phyloP scores from a whole-genome alignment of 768 basidiomycete species.

The Phaeotremella skinneri region DNA sequence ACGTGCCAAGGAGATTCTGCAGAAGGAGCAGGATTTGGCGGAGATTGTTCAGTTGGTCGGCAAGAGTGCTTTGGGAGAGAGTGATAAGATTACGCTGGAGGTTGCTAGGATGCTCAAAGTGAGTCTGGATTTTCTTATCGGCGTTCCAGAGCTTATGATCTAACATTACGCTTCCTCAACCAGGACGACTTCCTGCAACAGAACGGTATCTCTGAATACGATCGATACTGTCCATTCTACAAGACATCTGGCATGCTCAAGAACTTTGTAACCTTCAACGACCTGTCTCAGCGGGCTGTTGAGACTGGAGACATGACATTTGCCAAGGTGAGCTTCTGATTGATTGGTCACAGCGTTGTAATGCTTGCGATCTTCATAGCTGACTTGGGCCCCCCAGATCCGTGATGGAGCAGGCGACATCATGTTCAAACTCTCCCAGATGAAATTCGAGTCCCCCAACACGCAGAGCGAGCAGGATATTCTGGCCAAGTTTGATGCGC shows the following conservation, averaged over 20 bases:
- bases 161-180: constrained; percentile 11
- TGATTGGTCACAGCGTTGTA: background rate
- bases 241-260: constrained; percentile 94
- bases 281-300: constrained; percentile 81
- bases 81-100: constrained; percentile 96
- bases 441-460: constrained; percentile 95
- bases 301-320: constrained; percentile 64
- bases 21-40: constrained; percentile 97
- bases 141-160: constrained; percentile 4
- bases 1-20: constrained; percentile 91
- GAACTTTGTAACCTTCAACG: constrained; percentile 92
- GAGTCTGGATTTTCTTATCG: constrained; percentile 63
- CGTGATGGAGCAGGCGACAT: constrained; percentile 81
- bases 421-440: constrained; percentile 96
- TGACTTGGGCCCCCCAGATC: constrained; percentile 60
- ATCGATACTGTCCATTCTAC: constrained; percentile 97
- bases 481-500: constrained; percentile 72
- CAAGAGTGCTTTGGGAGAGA: constrained; percentile 94
- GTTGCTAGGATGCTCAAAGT: constrained; percentile 91
- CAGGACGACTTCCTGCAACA: constrained; percentile 63
- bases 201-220: constrained; percentile 98
- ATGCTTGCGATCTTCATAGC: background rate
- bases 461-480: constrained; percentile 83
- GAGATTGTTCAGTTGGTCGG: constrained; percentile 99
- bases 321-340: constrained; percentile 41